phyloP scores from a whole-genome alignment of 2,329 filamentous ascomycete species.

The Penicillium italicum region DNA sequence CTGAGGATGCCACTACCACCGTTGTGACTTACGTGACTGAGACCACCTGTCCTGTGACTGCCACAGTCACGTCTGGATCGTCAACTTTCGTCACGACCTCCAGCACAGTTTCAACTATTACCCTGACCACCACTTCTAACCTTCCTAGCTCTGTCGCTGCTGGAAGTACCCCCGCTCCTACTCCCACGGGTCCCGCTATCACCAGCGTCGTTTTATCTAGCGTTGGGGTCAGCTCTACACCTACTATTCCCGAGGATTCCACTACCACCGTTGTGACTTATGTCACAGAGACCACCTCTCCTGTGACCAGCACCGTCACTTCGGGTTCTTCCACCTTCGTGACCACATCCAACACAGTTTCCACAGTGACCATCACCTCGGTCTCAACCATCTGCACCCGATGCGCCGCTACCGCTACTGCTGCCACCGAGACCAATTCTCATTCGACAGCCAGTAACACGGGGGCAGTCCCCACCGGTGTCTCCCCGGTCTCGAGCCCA shows the following conservation, averaged over 20 bases:
- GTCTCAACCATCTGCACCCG: conserved; percentile 24
- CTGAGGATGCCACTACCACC: conserved; percentile 23
- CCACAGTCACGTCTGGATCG: conserved; percentile 42
- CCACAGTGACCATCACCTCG: conserved; percentile 21
- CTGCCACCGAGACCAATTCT: conserved; percentile 15
- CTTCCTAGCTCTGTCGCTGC: conserved; percentile 5
- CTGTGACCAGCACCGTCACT: conserved; percentile 16
- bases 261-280: conserved; percentile 14
- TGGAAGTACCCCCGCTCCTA: conserved; percentile 14
- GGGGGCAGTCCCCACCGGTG: not conserved
- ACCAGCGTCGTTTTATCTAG: not conserved
- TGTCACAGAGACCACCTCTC: conserved; percentile 16
- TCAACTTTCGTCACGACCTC: conserved; percentile 52
- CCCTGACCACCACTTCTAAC: conserved; percentile 7
- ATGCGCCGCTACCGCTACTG: conserved; percentile 12
- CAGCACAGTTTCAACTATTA: conserved; percentile 55
- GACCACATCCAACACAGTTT: conserved; percentile 14
- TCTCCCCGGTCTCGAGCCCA: conserved; percentile 26
- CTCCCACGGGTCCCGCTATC: conserved; percentile 31
- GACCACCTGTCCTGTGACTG: conserved; percentile 34
- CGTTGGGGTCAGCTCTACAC: conserved; percentile 13
- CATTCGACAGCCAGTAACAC: conserved; percentile 5
- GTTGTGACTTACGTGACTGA: conserved; percentile 30
- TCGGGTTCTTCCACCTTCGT: conserved; percentile 15
- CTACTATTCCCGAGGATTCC: conserved; percentile 9